Conservation (phyloP, 306 rosid species). For the Acacia melanoxylon region DNA sequence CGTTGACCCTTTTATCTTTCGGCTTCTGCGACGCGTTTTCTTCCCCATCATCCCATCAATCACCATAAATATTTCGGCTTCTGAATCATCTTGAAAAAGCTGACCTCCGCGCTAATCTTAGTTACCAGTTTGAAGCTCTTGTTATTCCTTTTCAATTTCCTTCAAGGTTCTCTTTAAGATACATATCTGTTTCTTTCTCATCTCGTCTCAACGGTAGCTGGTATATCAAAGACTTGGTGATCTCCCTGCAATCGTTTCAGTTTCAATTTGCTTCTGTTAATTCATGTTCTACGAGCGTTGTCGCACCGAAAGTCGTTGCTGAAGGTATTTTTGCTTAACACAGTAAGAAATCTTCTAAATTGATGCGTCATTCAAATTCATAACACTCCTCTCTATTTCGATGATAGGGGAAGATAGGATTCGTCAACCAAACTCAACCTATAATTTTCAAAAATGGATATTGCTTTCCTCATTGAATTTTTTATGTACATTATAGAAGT, state of each 20-base stretch:
- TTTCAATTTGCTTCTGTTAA: conserved; percentile 10
- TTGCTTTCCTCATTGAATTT: neutral
- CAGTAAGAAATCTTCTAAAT: neutral
- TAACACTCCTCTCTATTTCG: neutral
- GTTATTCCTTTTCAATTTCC: neutral
- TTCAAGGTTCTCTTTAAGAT: neutral
- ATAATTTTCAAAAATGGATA: neutral
- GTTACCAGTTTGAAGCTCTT: conserved; percentile 51
- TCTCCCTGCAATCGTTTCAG: conserved; percentile 15
- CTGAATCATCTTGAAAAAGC: conserved; percentile 70
- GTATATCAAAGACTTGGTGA: conserved; percentile 18
- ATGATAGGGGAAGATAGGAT: neutral
- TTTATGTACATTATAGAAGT: neutral
- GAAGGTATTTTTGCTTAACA: conserved; percentile 34
- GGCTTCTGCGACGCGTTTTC: neutral
- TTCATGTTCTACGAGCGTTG: conserved; percentile 12
- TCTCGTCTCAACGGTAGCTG: conserved; percentile 23
- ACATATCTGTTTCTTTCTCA: neutral
- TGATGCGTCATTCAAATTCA: neutral
- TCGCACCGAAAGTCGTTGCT: neutral
- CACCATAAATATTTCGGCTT: conserved; percentile 49
- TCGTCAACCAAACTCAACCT: neutral
- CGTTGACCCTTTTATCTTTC: too few species aligned
- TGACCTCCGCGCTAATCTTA: conserved; percentile 91
- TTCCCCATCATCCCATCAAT: neutral